Evolutionary conservation across 805 yeast genomes (phyloP), one percentile per base, ranked within the genome.

Genomic region (Ogataea kodamae): DNA sequence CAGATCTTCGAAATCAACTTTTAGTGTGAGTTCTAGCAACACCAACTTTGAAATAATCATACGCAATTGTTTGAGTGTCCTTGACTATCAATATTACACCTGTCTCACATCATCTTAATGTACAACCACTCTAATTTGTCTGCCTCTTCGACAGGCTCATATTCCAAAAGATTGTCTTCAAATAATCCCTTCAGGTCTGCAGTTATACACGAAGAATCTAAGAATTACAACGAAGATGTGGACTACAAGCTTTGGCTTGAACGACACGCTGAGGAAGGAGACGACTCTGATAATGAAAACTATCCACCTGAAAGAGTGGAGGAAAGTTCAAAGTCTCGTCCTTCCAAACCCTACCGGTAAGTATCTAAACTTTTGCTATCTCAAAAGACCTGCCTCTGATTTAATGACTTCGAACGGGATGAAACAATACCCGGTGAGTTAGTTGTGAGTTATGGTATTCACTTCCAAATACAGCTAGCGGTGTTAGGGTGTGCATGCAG

Each of bases 151-250:
- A 45, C 52, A 45, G 73, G 76, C 2, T 61, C 66, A 1, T 44
- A 49, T 11, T 44, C 51, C 2, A 54, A 73, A 46, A 54, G 77
- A 43, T 58, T 78, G 33, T 79, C 88, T 5, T 65, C 78, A 3
- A 78, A 78, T 54, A 82, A 82, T 47, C 90, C 90, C n/a, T 82
- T 82, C 57, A 70, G 90, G 50, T 65, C 65, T 35, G 68, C 67
- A 5, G 50, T 66, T 18, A 30, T 59, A 4, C 59, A 55, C 30
- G 62, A 59, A 22, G 63, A 57, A 33, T 43, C 52, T 7, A 46
- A 33, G 25, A 26, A 28, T 9, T 30, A 36, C 17, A 32, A 34
- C n/a, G 58, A 45, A 43, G 62, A 45, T 34, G 49, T 39, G 6
- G 62, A 64, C 20, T 80, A 76, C 50, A 76, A 72, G 25, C 67